Evolutionary conservation across 768 basidiomycete genomes (phyloP).

Genomic region (Mycena chlorophos): DNA sequence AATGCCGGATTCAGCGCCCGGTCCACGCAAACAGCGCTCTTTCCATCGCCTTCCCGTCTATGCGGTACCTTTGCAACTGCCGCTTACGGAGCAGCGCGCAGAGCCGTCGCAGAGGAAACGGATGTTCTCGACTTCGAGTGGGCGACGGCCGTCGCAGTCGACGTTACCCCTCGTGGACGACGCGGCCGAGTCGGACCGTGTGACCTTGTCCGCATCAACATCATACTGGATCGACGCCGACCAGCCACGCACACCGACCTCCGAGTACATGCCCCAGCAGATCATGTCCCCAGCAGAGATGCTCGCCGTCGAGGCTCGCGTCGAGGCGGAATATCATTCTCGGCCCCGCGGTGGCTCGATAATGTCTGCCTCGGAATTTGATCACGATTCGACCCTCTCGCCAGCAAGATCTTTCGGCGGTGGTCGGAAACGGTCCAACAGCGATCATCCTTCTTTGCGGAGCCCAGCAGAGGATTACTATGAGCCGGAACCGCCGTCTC

Average conservation of each 20-base stretch:
- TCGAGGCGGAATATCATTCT: conserved; percentile 32
- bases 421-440: conserved; percentile 18
- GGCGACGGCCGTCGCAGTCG: conserved; percentile 49
- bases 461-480: conserved; percentile 15
- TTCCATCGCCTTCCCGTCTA: conserved; percentile 62
- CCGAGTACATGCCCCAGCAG: conserved; percentile 60
- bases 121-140: conserved; percentile 62
- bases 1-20: conserved; percentile 24
- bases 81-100: conserved; percentile 33
- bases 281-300: conserved; percentile 71
- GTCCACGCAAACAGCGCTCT: conserved; percentile 57
- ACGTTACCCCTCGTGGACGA: conserved; percentile 49
- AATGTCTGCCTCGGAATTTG: conserved; percentile 38
- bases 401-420: conserved; percentile 29
- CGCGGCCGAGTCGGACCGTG: conserved; percentile 26
- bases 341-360: conserved; percentile 39
- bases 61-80: conserved; percentile 44
- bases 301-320: conserved; percentile 57
- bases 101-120: conserved; percentile 44
- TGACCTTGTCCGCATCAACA: conserved; percentile 6
- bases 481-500: conserved; percentile 21
- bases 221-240: conserved; percentile 57
- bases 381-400: conserved; percentile 31
- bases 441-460: conserved; percentile 17
- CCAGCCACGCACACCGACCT: conserved; percentile 37